Evolutionary conservation across 176 grass and related monocot genomes (phyloP), one percentile per base, ranked within the genome.

Genomic region (Stipa capillata): DNA sequence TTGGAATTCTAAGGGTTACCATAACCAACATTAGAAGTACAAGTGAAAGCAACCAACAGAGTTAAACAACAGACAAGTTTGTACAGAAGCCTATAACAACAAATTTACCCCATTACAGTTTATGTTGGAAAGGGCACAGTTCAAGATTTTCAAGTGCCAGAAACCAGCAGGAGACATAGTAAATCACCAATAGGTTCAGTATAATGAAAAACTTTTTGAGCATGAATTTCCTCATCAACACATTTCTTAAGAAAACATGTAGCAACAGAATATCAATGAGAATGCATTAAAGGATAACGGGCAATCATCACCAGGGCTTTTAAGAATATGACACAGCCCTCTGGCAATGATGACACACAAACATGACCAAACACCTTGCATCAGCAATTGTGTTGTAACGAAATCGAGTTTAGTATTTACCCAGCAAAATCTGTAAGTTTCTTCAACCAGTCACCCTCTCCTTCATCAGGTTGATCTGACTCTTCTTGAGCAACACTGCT

Each of bases 351-450:
- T 20, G 24, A 57, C 3, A 32, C 36, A 23, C 5, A 66, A 57
- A 62, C 10, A 78, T 52, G 16, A 55, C 8, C 37, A 74, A 35
- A 65, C 49, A 61, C 45, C 5, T 36, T 34, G 1, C 50, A 25
- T 8, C 8, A 79, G 43, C n/a, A 81, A 74, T 35, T 5, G 15
- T 20, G 44, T 11, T 60, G 16, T 76, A 69, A 44, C 32, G 4
- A 87, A 33, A 75, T 33, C 49, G 37, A 24, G 13, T 73, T 40
- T 41, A 76, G 66, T 15, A 81, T 17, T 90, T 98, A 98, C 95
- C 95, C 90, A 37, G 85, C 92, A 91, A 98, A 98, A 77, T 92
- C 85, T 89, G 86, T 81, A 82, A 98, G 80, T 83, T 94, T 82
- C 80, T 98, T 89, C 92, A 93, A 94, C 74, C 91, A 82, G 64